Evolutionary conservation across 2,329 filamentous ascomycete species (phyloP).

Genomic region (Helotiales sp.): DNA sequence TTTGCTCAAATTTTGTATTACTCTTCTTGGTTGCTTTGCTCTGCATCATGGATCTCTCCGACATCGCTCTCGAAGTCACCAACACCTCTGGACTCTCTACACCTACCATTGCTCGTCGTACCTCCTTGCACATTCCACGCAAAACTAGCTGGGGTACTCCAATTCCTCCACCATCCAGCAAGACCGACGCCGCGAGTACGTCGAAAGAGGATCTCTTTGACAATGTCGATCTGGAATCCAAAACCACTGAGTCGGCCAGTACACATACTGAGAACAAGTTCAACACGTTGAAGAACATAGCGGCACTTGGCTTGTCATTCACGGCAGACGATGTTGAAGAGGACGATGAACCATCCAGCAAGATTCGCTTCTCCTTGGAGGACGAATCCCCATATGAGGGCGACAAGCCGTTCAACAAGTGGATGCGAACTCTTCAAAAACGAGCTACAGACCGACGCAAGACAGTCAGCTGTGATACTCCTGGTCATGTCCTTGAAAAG

Average conservation of each 20-base stretch:
- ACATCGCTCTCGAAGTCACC: slow-evolving; percentile 12
- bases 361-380: slow-evolving; percentile 31
- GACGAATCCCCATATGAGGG: slow-evolving; percentile 18
- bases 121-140: slow-evolving; percentile 41
- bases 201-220: slow-evolving; percentile 35
- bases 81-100: slow-evolving; percentile 18
- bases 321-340: slow-evolving; percentile 34
- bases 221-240: slow-evolving; percentile 34
- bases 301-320: slow-evolving; percentile 41
- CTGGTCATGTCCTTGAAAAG: slow-evolving; percentile 18
- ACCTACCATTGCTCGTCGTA: slow-evolving; percentile 35
- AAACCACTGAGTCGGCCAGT: slow-evolving; percentile 23
- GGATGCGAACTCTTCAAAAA: slow-evolving; percentile 69
- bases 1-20: slow-evolving; percentile 32
- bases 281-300: slow-evolving; percentile 43
- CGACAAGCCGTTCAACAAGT: slow-evolving; percentile 62
- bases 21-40: slow-evolving; percentile 28
- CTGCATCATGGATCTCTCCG: slow-evolving; percentile 30
- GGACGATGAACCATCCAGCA: slow-evolving; percentile 8
- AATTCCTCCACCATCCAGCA: slow-evolving; percentile 31
- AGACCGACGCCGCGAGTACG: slow-evolving; percentile 18
- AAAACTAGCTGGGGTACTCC: slow-evolving; percentile 42
- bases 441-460: slow-evolving; percentile 49
- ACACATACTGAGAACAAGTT: slow-evolving; percentile 36
- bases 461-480: slow-evolving; percentile 36